Evolutionary conservation across 2,329 filamentous ascomycete species (phyloP), one percentile per base, ranked within the genome.

Genomic region (Penicillium digitatum): DNA sequence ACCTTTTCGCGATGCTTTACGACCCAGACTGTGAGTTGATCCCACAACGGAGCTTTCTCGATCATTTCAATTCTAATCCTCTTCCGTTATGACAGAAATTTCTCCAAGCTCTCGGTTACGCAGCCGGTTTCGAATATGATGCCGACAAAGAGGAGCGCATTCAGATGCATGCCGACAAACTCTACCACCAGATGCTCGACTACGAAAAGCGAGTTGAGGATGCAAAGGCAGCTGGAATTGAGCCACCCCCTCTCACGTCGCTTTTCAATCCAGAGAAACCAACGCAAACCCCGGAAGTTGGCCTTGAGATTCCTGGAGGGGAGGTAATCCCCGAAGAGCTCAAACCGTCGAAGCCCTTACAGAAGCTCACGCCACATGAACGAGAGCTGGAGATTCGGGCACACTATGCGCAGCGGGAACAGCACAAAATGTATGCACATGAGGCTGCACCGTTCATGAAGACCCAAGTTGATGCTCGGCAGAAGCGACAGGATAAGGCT

Each of bases 151-250:
- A 96, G 65, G 92, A 96, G 71, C 84, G 87, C 63, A 90, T 99
- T 58, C 94, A 97, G 74, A 90, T 97, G 87, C 92, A 96, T 72
- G 93, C 93, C 56, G 94, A 99, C 76, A 84, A 84, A 60, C 80
- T 99, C 38, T 99, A 91, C 74, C 88, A 93, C 67, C 85, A 88
- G 64, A 90, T 97, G 86, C 74, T 95, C 35, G 82, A 84, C 58
- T 90, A 95, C 70, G 93, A 99, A 74, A 79, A 79, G 20, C 82
- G 81, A 59, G 84, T 89, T n/a, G 84, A 88, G 60, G 81, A 85
- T 73, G 72, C 82, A 67, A 60, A 72, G 67, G 66, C 76, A 65
- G 66, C 74, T 37, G 74, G 74, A 24, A 49, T 62, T 37, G 74
- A 77, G 43, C 70, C 75, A 38, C 76, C 77, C 18, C 72, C 74